phyloP scores from a whole-genome alignment of 257 asterid genomes.

The Solanum chaucha region DNA sequence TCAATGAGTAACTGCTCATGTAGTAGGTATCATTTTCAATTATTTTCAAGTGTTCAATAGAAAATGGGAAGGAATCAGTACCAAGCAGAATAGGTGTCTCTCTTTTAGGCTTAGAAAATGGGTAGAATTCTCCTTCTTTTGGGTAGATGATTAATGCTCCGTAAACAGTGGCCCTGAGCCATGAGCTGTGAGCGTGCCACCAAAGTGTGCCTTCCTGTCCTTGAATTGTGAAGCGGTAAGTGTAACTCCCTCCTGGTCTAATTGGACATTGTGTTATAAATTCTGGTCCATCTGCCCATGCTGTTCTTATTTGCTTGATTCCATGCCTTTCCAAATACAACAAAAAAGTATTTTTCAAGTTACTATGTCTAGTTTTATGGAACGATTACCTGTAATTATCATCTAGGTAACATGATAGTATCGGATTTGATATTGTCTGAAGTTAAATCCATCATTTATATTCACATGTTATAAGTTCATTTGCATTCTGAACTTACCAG shows the following conservation, averaged over 20 bases:
- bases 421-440: not conserved
- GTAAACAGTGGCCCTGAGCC: slow-evolving; percentile 90
- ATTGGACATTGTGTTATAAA: slow-evolving; percentile 83
- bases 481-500: slow-evolving; percentile 33
- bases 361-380: not conserved
- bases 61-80: not conserved
- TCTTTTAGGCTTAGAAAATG: slow-evolving; percentile 59
- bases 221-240: slow-evolving; percentile 61
- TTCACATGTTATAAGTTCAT: not conserved
- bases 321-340: slow-evolving; percentile 56
- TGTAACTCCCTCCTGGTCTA: slow-evolving; percentile 67
- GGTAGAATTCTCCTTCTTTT: slow-evolving; percentile 51
- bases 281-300: slow-evolving; percentile 90
- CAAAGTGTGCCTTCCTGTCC: slow-evolving; percentile 90
- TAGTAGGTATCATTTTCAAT: not conserved
- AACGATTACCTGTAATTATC: not conserved
- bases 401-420: not conserved
- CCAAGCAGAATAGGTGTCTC: slow-evolving; percentile 75
- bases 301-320: slow-evolving; percentile 61
- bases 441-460: not conserved
- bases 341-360: not conserved
- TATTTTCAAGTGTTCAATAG: not conserved
- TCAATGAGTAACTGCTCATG: not conserved
- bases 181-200: slow-evolving; percentile 98
- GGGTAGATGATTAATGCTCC: slow-evolving; percentile 73